Conservation (phyloP, 305 asterid species). For the Salvia sclarea region DNA sequence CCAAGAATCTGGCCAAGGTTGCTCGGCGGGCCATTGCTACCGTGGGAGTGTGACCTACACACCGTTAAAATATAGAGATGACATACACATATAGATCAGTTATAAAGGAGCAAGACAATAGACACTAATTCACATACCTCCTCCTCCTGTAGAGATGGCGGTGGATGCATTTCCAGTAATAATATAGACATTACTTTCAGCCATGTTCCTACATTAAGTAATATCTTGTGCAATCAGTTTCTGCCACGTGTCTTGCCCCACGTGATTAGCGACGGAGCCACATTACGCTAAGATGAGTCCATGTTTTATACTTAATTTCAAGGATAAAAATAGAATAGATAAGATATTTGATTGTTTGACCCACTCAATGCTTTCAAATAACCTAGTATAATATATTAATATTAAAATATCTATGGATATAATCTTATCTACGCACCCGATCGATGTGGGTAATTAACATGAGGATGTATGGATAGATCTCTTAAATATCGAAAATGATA, state of each 20-base stretch:
- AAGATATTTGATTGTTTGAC: too few species aligned
- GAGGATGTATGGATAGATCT: neutral
- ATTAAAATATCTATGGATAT: too few species aligned
- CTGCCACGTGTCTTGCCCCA: neutral
- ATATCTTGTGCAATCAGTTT: neutral
- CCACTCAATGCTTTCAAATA: too few species aligned
- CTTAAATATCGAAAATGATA: neutral
- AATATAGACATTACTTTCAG: constrained; percentile 10
- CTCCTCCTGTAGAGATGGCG: constrained; percentile 21
- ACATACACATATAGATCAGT: neutral
- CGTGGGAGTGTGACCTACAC: constrained; percentile 40
- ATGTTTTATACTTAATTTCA: too few species aligned
- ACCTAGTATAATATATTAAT: too few species aligned
- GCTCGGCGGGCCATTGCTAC: constrained; percentile 67
- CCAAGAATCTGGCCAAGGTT: constrained; percentile 65
- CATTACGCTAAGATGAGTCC: neutral
- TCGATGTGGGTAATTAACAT: neutral
- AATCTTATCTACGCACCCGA: too few species aligned
- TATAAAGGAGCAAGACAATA: neutral
- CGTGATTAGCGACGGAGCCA: constrained; percentile 10
- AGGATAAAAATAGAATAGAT: too few species aligned
- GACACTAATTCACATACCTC: too few species aligned
- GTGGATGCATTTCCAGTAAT: constrained; percentile 23
- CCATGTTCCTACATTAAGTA: constrained; percentile 39
- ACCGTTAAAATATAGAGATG: neutral